Conservation (phyloP, 805 yeast species). For the Yarrowia deformans region DNA sequence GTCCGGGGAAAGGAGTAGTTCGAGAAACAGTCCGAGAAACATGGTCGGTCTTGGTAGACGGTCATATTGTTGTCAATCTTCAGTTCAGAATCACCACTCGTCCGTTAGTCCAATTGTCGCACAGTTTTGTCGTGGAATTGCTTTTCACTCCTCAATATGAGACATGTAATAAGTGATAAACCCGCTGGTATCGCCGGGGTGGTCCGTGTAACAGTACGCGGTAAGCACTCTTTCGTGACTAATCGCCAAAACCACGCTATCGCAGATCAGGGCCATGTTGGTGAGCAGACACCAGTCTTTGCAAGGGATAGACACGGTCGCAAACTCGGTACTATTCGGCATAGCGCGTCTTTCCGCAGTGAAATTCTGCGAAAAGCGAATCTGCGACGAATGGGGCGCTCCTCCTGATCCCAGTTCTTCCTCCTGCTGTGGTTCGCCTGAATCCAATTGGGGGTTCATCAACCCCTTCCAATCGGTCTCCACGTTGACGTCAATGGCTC, state of each 20-base stretch:
- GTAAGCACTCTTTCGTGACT: constrained; percentile 3
- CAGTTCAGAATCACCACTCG: too few species aligned
- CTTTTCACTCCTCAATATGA: constrained; percentile 21
- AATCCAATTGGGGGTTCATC: constrained; percentile 11
- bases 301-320: constrained; percentile 11
- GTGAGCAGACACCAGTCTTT: constrained; percentile 24
- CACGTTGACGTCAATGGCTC: constrained; percentile 4
- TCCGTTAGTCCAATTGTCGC: too few species aligned
- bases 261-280: constrained; percentile 16
- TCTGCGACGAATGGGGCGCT: constrained; percentile 6
- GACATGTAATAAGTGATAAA: constrained; percentile 18
- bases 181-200: constrained; percentile 13
- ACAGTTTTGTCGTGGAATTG: too few species aligned
- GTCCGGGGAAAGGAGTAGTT: background rate
- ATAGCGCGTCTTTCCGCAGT: background rate
- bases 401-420: background rate
- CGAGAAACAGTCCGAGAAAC: too few species aligned
- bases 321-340: background rate
- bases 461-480: constrained; percentile 32
- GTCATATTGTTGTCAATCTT: too few species aligned
- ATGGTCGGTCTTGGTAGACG: too few species aligned
- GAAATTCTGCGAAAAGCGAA: constrained; percentile 1
- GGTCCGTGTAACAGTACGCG: constrained; percentile 16
- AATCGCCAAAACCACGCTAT: constrained; percentile 12
- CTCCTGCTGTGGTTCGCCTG: background rate